Evolutionary conservation across 169 alveolate species (phyloP), one percentile per base, ranked within the genome.

Genomic region (Eimeria sp.): DNA sequence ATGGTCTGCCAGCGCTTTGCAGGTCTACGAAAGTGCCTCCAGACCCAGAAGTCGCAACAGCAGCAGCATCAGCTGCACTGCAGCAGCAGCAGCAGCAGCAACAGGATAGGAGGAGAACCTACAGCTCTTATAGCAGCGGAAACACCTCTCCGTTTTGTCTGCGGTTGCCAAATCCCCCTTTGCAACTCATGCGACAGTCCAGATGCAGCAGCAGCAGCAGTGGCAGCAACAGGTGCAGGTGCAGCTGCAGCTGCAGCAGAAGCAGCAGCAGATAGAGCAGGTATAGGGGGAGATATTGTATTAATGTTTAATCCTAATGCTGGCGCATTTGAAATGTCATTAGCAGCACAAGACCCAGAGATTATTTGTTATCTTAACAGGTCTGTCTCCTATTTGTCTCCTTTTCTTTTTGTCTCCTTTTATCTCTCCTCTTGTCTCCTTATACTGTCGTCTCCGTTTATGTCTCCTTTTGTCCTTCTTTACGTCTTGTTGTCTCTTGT

Each of bases 61-160:
- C 89, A 80, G 89, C 67, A 80, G 47, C 91, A 83, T 75, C 76
- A 27, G 76, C 91, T 30, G 45, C 27, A 47, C 76, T 1, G 34
- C 57, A 83, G 57, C 91, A 54, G 57, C 76, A 51, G 75, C 91
- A 83, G 91, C 91, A 83, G 75, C 91, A 83, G 91, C 76, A 80
- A 51, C 89, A 57, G 91, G 43, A 49, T 11, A 57, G 51, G 13
- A 27, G 72, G 57, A 5, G 75, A 20, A 61, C 51, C 5, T n/a
- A 57, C 43, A 11, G 30, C 72, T 25, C 13, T n/a, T 10, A 58
- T 54, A 67, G 57, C 18, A 3, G 9, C 34, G 16, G 16, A 14
- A 1, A 22, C 75, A 11, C 54, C 58, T 51, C 45, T 83, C 43
- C 91, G 91, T n/a, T 83, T 83, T 30, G 75, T 57, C 43, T 83